phyloP scores from a whole-genome alignment of 2,329 filamentous ascomycete species.

The Fusarium secorum region DNA sequence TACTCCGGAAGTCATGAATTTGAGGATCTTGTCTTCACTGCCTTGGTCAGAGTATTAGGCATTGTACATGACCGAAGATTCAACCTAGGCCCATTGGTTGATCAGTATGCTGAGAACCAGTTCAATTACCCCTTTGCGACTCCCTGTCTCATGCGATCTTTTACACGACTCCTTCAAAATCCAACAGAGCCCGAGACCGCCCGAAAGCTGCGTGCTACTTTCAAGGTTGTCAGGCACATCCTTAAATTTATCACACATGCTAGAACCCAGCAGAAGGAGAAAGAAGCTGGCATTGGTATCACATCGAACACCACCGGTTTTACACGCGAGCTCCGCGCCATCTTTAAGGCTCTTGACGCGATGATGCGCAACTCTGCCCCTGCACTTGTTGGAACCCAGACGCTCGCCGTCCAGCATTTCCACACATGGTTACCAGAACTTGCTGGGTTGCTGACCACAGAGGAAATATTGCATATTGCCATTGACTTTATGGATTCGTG shows the following conservation, averaged over 20 bases:
- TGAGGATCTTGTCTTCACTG: conserved; percentile 91
- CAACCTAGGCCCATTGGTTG: conserved; percentile 88
- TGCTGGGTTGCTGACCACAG: conserved; percentile 74
- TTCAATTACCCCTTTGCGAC: conserved; percentile 96
- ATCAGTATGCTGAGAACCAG: conserved; percentile 85
- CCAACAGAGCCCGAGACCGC: conserved; percentile 85
- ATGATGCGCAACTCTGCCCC: conserved; percentile 90
- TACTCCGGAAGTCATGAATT: conserved; percentile 91
- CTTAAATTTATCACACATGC: conserved; percentile 95
- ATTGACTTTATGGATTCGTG: conserved; percentile 96
- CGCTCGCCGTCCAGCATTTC: conserved; percentile 93
- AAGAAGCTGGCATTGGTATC: conserved; percentile 87
- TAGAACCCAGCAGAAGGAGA: conserved; percentile 83
- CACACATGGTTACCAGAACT: conserved; percentile 98
- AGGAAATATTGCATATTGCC: conserved; percentile 89
- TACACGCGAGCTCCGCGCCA: conserved; percentile 80
- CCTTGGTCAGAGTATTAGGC: conserved; percentile 85
- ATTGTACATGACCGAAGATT: conserved; percentile 96
- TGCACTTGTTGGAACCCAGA: conserved; percentile 91
- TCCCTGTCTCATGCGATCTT: conserved; percentile 85
- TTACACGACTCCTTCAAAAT: conserved; percentile 81
- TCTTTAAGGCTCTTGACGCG: conserved; percentile 88
- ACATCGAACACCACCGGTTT: conserved; percentile 77
- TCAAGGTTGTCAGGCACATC: conserved; percentile 93
- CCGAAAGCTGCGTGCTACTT: conserved; percentile 84